Base-by-base conservation (phyloP, 768 basidiomycete species). In the Serpula lacrymans region DNA sequence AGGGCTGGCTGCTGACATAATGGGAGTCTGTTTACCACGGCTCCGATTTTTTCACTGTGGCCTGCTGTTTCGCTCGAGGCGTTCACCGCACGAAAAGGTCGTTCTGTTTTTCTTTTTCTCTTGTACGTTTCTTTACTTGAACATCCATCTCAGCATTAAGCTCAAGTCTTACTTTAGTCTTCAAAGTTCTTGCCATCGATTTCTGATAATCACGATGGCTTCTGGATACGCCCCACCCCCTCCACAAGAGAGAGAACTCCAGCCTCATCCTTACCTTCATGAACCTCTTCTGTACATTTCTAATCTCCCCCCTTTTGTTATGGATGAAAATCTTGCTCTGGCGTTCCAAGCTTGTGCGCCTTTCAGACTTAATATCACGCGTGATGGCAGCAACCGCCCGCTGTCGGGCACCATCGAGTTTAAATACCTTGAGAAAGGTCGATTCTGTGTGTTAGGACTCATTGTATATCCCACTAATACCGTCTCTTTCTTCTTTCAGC, bases 281-380 rank as follows among this genome's bases (percentile, higher is more conserved):
- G 87, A 91, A 55, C 86, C 89, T 14, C 57, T 87, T 45, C 70
- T 92, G 33, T 84, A 89, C 68, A 82, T 92, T 62, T 78, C 89
- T 17, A 83, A 80, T 60, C 63, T 92, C 30, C 84, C 90, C 4
- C 64, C 80, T 25, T 79, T 75, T 63, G 75, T 89, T 37, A 68
- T 79, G 39, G 89, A 92, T 62, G 81, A 87, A 55, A 81, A 80
- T 51, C 71, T 92, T 17, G 89, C 88, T 2, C 52, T 75, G 47
- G 80, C 85, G 2, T 82, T 92, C 52, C 74, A 80, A 49, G 67
- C 71, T 49, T 90, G 86, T 57, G 84, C 82, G 17, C 89, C 88
- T 5, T 88, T 89, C 69, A 77, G 88, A 54, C 88, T 86, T 30
- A 83, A 74, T 60, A 84, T 92, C 49, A 57, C 63, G 35, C 80